Base-by-base conservation (phyloP, 2,329 filamentous ascomycete genomes). In the Chaetoscypha palmicola region DNA sequence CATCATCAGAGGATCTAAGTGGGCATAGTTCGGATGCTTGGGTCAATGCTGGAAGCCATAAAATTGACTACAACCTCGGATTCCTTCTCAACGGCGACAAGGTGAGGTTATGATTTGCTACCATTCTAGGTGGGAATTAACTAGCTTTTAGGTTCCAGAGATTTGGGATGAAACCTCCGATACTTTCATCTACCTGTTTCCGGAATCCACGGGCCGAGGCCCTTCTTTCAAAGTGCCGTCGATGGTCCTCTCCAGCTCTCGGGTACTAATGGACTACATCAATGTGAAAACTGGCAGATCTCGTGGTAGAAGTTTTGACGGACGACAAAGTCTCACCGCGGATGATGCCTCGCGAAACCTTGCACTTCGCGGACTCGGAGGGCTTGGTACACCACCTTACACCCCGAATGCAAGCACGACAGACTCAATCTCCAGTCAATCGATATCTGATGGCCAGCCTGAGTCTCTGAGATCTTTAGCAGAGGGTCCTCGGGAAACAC, bases 141-240 rank as follows among this genome's bases (percentile, higher is more conserved):
- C 43, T n/a, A n/a, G 45, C 37, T 41, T 30, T 41, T 34, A 80
- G 76, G 74, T 83, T 3, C 76, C 79, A 1, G 80, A 83, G 59
- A 62, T 84, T 16, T 83, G 80, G 80, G 76, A 79, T 51, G 77
- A 81, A 43, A 65, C 61, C 40, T 78, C 75, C 30, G 72, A 72
- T 48, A 70, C 81, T 19, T 66, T 69, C 39, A 69, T 84, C 16
- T 77, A 78, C 53, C 62, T 84, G 3, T 73, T 73, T 44, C 68
- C 77, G 1, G 70, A 66, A 43, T 64, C 65, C 4, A 71, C 66
- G 46, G 70, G 70, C 8, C 62, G 60, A 7, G 74, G 73, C 0
- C 72, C 79, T 2, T 81, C 76, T 0, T 82, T 83, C 64, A 80
- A 76, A 55, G 70, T 82, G 5, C 68, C 69, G 26, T 69, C 72